These are phyloP conservation scores for Penicillium mononematosum DNA, from an alignment of 495 filamentous ascomycete genomes.

Conservation along the genomic window DNA sequence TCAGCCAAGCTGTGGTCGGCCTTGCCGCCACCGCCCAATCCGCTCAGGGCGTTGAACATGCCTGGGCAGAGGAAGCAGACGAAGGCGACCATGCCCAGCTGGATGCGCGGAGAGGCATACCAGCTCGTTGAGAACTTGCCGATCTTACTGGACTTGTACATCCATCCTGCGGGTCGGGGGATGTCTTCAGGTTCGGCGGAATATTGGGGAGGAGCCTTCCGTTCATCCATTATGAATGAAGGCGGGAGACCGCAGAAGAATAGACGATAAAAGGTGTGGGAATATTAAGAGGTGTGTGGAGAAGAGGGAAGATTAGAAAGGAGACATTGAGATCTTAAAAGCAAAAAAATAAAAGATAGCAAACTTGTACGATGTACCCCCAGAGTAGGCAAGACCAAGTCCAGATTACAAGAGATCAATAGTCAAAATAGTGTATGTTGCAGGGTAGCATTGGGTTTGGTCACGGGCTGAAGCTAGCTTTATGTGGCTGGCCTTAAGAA, in stretches of 20 bases:
- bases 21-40: slow-evolving; percentile 54
- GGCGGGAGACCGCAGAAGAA: background rate
- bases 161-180: slow-evolving; percentile 41
- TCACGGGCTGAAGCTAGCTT: slow-evolving; percentile 5
- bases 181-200: slow-evolving; percentile 12
- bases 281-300: background rate
- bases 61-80: slow-evolving; percentile 87
- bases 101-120: slow-evolving; percentile 70
- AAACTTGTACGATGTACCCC: background rate
- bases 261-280: background rate
- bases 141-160: slow-evolving; percentile 51
- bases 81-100: slow-evolving; percentile 47
- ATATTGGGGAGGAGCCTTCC: slow-evolving; percentile 15
- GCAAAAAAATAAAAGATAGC: slow-evolving; percentile 1
- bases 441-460: slow-evolving; percentile 9
- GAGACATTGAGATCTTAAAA: slow-evolving; percentile 4
- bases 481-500: slow-evolving; percentile 1
- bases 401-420: background rate
- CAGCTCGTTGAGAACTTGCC: slow-evolving; percentile 52
- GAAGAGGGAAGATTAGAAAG: background rate
- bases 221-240: slow-evolving; percentile 17
- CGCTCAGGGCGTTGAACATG: slow-evolving; percentile 69
- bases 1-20: slow-evolving; percentile 40
- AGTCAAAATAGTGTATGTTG: background rate
- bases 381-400: background rate